Evolutionary conservation across 1,139 yeast genomes (phyloP), one percentile per base, ranked within the genome.

Genomic region (Candida neerlandica): DNA sequence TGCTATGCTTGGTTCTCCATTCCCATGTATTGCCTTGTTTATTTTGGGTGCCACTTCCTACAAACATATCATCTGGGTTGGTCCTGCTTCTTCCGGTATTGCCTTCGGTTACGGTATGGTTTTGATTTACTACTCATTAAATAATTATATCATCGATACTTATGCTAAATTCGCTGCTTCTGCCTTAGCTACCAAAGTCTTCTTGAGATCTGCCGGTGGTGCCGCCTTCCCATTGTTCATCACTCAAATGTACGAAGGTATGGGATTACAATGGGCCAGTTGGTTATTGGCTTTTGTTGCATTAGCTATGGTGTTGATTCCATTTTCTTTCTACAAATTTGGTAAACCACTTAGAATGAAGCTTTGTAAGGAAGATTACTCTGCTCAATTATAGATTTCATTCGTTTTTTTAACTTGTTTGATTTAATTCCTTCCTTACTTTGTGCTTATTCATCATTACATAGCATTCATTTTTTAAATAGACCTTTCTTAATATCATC

Each of bases 21-120:
- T 89, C 74, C 91, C 96, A 21, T 92, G 96, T 29, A 84, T 88
- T 64, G 88, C 96, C 0, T 73, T 90, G 51, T 90, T 91, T 75
- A 89, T 90, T 58, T 75, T 90, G 48, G 97, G 97, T 64, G 96
- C 96, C 16, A 90, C 97, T 4, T 84, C 96, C 0, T 83, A 79
- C 60, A 81, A 86, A 57, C 85, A 84, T 57, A 79, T 90, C 55
- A 85, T 89, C 52, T 90, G 97, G 96, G 96, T 91, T 38, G 97
- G 96, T 23, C 97, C 97, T 14, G 95, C 96, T 6, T 87, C 96
- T 23, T 80, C 96, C 1, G 97, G 97, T 55, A 67, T 90, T 45
- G 89, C 95, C 0, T 89, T 89, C 65, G 97, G 97, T 33, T 89
- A 82, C 62, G 97, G 97, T 53, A 89, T 90, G 96, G 96, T 89